Conservation (phyloP, 2,329 filamentous ascomycete species). For the Colletotrichum aenigma region DNA sequence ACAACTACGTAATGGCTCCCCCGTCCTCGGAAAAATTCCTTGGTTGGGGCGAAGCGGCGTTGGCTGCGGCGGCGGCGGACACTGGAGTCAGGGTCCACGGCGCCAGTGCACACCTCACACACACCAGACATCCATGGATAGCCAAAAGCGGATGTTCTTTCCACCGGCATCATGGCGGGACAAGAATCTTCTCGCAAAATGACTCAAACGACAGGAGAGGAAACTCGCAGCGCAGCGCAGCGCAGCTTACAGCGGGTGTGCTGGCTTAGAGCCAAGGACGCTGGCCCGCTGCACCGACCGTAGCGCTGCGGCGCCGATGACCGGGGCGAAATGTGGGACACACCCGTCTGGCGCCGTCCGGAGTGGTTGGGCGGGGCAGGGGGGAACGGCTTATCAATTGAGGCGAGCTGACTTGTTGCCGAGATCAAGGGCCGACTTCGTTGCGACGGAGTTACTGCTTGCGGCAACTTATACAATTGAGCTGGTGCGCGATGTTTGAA, state of each 20-base stretch:
- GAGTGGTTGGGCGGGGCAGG: conserved; percentile 2
- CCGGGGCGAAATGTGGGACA: not conserved
- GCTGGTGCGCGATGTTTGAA: not conserved
- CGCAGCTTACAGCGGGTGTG: not conserved
- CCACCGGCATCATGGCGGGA: not conserved
- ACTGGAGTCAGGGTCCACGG: not conserved
- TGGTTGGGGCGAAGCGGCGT: not conserved
- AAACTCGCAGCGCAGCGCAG: not conserved
- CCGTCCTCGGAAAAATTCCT: not conserved
- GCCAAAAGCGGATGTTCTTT: not conserved
- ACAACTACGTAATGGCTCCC: not conserved
- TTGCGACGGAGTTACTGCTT: not conserved
- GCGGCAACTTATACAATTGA: not conserved
- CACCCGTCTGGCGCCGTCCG: not conserved
- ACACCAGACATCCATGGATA: not conserved
- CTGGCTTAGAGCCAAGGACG: not conserved
- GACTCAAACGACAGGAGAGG: not conserved
- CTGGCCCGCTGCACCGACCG: not conserved
- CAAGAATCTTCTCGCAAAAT: not conserved
- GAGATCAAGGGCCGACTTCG: not conserved
- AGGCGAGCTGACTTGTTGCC: not conserved
- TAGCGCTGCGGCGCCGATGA: conserved; percentile 11
- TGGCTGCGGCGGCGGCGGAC: not conserved
- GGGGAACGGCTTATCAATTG: not conserved
- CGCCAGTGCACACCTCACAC: not conserved